These are phyloP conservation scores for Royoungia palumana DNA, from an alignment of 768 basidiomycete species.

Conservation along the genomic window DNA sequence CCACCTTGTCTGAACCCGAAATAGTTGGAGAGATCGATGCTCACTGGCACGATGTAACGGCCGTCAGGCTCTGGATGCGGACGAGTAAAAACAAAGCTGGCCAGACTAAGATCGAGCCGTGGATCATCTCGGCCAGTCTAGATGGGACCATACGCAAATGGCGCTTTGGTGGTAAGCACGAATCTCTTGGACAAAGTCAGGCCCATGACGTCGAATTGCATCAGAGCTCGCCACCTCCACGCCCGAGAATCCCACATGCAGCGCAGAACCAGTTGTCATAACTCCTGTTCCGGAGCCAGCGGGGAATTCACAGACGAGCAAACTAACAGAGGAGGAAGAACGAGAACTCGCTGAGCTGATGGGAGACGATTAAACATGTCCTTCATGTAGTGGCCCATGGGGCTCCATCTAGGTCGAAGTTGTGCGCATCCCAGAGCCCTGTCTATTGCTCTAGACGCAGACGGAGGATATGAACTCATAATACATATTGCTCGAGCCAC, in stretches of 20 bases:
- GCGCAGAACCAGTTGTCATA: slow-evolving; percentile 17
- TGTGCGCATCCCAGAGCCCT: too few species aligned
- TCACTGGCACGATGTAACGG: slow-evolving; percentile 88
- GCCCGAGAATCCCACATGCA: slow-evolving; percentile 16
- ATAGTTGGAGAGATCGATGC: slow-evolving; percentile 74
- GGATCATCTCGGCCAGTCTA: slow-evolving; percentile 80
- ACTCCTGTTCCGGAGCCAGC: slow-evolving; percentile 28
- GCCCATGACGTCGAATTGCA: neutral
- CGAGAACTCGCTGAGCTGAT: slow-evolving; percentile 82
- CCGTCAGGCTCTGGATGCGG: slow-evolving; percentile 69
- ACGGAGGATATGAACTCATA: too few species aligned
- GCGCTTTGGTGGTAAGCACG: slow-evolving; percentile 58
- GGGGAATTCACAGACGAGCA: slow-evolving; percentile 28
- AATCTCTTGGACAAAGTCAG: neutral
- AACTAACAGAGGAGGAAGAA: slow-evolving; percentile 86
- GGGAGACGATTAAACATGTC: slow-evolving; percentile 31
- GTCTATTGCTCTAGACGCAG: too few species aligned
- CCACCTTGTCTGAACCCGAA: slow-evolving; percentile 62
- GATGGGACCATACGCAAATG: slow-evolving; percentile 88
- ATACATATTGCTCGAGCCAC: too few species aligned
- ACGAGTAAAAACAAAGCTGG: slow-evolving; percentile 42
- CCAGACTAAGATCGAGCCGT: slow-evolving; percentile 59
- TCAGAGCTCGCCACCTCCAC: slow-evolving; percentile 29
- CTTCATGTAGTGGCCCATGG: slow-evolving; percentile 24
- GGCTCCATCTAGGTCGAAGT: slow-evolving; percentile 38